Evolutionary conservation across 1,139 yeast species (phyloP).

Genomic region (Diutina rugosa): DNA sequence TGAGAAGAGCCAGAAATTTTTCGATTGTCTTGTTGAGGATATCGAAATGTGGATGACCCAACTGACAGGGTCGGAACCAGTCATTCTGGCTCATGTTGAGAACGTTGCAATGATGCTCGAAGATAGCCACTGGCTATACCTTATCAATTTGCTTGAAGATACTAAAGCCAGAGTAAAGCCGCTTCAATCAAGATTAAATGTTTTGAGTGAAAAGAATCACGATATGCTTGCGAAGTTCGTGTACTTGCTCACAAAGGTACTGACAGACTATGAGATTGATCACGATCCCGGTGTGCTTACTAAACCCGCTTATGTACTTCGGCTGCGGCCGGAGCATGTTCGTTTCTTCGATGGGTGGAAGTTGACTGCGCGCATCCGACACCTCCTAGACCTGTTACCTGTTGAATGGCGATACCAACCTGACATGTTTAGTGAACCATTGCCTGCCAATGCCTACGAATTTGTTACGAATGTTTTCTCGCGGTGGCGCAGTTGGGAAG

Average conservation of each 20-base stretch:
- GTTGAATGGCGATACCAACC: conserved; percentile 6
- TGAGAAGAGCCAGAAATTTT: background rate
- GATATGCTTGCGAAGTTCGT: conserved; percentile 18
- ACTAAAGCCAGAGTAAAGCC: background rate
- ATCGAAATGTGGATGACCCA: conserved; percentile 31
- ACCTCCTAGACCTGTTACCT: conserved; percentile 55
- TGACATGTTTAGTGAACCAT: background rate
- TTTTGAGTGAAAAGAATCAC: background rate
- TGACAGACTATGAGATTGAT: conserved; percentile 44
- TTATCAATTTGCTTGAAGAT: background rate
- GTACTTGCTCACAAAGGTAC: conserved; percentile 48
- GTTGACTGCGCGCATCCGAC: conserved; percentile 63
- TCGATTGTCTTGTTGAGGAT: conserved; percentile 9
- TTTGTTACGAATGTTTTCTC: conserved; percentile 48
- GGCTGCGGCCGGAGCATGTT: conserved; percentile 61
- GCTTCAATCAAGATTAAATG: background rate
- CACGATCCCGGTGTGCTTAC: conserved; percentile 88
- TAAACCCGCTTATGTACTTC: conserved; percentile 70
- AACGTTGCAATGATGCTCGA: background rate
- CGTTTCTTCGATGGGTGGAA: conserved; percentile 84
- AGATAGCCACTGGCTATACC: background rate
- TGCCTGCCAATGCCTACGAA: conserved; percentile 37
- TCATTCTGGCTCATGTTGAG: background rate
- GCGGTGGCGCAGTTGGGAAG: conserved; percentile 92
- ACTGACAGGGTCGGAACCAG: conserved; percentile 17